Evolutionary conservation across 768 basidiomycete species (phyloP), one percentile per base, ranked within the genome.

Genomic region (Rhizopogon roseolus): DNA sequence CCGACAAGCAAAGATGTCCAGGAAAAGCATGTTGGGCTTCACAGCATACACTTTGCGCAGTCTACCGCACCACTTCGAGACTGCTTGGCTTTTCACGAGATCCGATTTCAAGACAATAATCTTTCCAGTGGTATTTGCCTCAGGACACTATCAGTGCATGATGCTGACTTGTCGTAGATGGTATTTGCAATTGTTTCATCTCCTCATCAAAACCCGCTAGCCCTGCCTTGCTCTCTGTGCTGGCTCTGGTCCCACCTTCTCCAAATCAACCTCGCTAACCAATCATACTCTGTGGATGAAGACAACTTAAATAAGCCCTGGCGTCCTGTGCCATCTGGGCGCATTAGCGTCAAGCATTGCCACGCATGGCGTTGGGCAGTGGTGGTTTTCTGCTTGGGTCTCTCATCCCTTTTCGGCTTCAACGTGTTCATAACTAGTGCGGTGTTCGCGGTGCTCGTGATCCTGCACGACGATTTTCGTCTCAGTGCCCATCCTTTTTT

Each of bases 301-400:
- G 73, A 73, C 52, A 60, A 59, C 6, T 42, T 57, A 4, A 74
- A 73, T 58, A 69, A 66, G 52, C 65, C 71, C 9, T 70, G 66
- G 67, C 57, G 73, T 6, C 75, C 75, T 2, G 50, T 76, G 5
- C 75, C 75, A 8, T 57, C 74, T 0, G 61, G 67, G 10, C 64
- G 70, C 6, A 61, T 76, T 11, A 57, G 68, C 3, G 28, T 60
- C 34, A 4, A 27, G 5, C 41, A 57, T 2, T 63, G 69, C 5
- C 39, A 51, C 1, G 39, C 54, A 3, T 55, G 73, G 14, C 70
- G 74, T 8, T 74, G 71, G 71, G 54, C 43, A 3, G 58, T 72
- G 39, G 55, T 71, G 6, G 41, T 58, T 6, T 5, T 64, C 4
- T 73, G 72, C 53, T 52, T 68, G 36, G 51, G 25, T 29, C 51